Base-by-base conservation (phyloP, 2,329 filamentous ascomycete genomes). In the Pseudogymnoascus sp. region DNA sequence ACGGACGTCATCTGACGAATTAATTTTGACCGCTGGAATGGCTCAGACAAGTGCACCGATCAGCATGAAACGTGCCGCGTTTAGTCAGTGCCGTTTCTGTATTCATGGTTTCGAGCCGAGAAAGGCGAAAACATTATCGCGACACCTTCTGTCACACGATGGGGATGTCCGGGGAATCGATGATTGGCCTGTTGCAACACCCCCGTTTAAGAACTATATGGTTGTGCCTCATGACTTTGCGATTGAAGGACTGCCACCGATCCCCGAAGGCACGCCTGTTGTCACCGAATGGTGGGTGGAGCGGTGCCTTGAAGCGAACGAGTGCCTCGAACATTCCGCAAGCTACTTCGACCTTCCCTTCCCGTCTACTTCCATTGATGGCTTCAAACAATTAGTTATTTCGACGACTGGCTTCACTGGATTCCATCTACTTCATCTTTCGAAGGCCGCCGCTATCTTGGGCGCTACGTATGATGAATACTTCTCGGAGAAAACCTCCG, bases 211-310 rank as follows among this genome's bases (percentile, higher is more conserved):
- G 7, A 65, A 18, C 40, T 65, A 72, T 62, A 66, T 81, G 53
- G 70, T 83, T 59, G 70, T 82, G 16, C 80, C 82, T 63, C 75
- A 79, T 67, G 73, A 78, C 63, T 69, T 76, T 25, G 70, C 73
- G 53, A 62, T 71, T 62, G 69, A 72, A 33, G 68, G 74, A 59
- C 66, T 77, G 7, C 71, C 73, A 33, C 64, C 68, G 42, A 72
- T 69, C 21, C 64, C 66, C 5, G 63, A 75, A 66, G 70, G 70
- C 59, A 65, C 67, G 21, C 75, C 77, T 66, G 77, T 79, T 12
- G 86, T 96, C 33, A 97, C 92, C 10, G 92, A 96, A 72, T 95
- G 94, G 81, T 99, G 93, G 83, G 81, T 99, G 61, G 94, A 99
- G 76, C 85, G 86, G 59, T 97, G 93, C 73, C 78, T 99, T 40